Evolutionary conservation across 371 early-diverging fungal genomes (phyloP).

Genomic region (Entomophthora muscae): DNA sequence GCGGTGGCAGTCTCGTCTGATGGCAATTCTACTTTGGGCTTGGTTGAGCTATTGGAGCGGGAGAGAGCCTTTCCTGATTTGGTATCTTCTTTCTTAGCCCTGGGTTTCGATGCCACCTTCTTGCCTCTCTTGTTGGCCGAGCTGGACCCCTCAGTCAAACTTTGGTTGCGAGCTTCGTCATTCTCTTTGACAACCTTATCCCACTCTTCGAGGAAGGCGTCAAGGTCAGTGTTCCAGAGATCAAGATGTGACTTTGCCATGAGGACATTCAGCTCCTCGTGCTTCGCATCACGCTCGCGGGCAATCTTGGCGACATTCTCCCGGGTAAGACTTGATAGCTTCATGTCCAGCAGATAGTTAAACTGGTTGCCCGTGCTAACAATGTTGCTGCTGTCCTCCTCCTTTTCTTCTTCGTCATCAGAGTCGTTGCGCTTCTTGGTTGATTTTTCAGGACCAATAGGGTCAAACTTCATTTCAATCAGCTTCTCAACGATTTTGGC

Average conservation of each 20-base stretch:
- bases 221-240: slow-evolving; percentile 87
- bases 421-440: slow-evolving; percentile 27
- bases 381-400: too few relatives aligned
- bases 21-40: too few relatives aligned
- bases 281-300: slow-evolving; percentile 49
- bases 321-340: slow-evolving; percentile 78
- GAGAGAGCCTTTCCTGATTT: too few relatives aligned
- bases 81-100: not conserved
- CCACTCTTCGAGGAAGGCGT: slow-evolving; percentile 18
- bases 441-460: too few relatives aligned
- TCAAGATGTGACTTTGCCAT: slow-evolving; percentile 48
- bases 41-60: too few relatives aligned
- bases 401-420: too few relatives aligned
- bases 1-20: too few relatives aligned
- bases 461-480: slow-evolving; percentile 41
- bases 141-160: not conserved
- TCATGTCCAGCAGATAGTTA: slow-evolving; percentile 91
- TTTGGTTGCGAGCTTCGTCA: not conserved
- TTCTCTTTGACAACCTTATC: not conserved
- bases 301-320: slow-evolving; percentile 78
- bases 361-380: too few relatives aligned
- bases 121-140: not conserved
- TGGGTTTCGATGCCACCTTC: too few relatives aligned
- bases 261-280: slow-evolving; percentile 49
- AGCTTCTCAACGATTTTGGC: slow-evolving; percentile 66